Conservation (phyloP, 1,139 yeast species). For the Saccharomyces hybrid region DNA sequence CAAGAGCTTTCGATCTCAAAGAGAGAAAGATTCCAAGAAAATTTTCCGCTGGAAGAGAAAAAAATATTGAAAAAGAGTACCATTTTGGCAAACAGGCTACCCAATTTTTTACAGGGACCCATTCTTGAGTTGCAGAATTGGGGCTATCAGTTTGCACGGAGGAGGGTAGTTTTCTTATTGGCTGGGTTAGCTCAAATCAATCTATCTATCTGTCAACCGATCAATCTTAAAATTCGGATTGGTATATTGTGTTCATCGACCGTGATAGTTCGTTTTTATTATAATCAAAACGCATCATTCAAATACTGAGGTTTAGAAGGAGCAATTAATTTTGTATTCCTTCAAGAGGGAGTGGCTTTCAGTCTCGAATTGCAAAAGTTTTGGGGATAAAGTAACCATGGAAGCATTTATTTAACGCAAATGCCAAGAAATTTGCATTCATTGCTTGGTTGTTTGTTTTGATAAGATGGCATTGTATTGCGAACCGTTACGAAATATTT, state of each 20-base stretch:
- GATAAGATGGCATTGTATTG: too few species aligned
- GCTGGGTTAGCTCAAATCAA: background rate
- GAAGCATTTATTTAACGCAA: background rate
- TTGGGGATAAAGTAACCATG: background rate
- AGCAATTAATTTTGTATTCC: slow-evolving; percentile 16
- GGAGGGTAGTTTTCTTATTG: background rate
- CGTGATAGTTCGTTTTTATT: background rate
- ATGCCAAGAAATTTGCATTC: background rate
- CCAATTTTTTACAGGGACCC: background rate
- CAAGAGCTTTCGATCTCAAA: background rate
- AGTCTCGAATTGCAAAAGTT: background rate
- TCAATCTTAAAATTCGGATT: background rate
- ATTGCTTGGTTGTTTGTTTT: background rate
- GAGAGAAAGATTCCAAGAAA: background rate
- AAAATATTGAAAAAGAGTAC: background rate
- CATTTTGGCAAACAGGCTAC: background rate
- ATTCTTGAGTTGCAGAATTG: background rate
- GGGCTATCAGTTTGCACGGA: background rate
- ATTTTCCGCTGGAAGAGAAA: background rate
- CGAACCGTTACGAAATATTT: background rate
- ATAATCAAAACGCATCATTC: background rate
- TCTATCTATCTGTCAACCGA: background rate
- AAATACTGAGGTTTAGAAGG: slow-evolving; percentile 6
- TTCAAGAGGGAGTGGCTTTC: slow-evolving; percentile 9
- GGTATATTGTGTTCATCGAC: background rate